These are phyloP conservation scores for Oryza australiensis DNA, from an alignment of 176 grass and related monocot species.

Conservation along the genomic window DNA sequence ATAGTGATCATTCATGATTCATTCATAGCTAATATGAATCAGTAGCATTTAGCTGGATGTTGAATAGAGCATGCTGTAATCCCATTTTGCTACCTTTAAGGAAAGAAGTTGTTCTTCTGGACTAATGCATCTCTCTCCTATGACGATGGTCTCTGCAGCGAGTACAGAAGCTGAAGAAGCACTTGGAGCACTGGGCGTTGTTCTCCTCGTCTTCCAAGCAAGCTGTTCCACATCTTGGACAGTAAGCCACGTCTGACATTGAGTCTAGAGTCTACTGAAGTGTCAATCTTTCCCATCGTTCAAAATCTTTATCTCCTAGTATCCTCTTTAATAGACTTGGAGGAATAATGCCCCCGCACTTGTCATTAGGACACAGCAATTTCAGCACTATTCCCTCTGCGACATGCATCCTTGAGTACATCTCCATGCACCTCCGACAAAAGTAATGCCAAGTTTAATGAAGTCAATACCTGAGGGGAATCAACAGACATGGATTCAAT, in stretches of 20 bases:
- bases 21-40: not conserved
- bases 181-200: conserved; percentile 50
- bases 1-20: not conserved
- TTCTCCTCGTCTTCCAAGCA: conserved; percentile 55
- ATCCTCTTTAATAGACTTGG: conserved; percentile 50
- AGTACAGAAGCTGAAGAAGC: conserved; percentile 57
- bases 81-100: conserved; percentile 43
- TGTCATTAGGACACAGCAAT: conserved; percentile 45
- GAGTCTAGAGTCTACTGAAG: conserved; percentile 58
- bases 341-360: conserved; percentile 41
- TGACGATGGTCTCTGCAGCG: conserved; percentile 38
- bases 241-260: conserved; percentile 55
- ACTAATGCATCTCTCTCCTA: conserved; percentile 43
- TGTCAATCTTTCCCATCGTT: conserved; percentile 51
- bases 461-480: conserved; percentile 43
- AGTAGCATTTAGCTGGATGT: not conserved
- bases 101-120: conserved; percentile 49
- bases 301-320: conserved; percentile 48
- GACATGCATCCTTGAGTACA: conserved; percentile 57
- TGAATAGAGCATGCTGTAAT: not conserved
- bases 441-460: conserved; percentile 53
- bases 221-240: conserved; percentile 58
- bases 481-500: not conserved
- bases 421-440: conserved; percentile 63
- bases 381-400: conserved; percentile 55